A percentile compares a stretch with the other conserved stretches of the same genome.
Evolutionary conservation across 371 early-diverging fungal species (phyloP).

Genomic region (Globomyces sp.): DNA sequence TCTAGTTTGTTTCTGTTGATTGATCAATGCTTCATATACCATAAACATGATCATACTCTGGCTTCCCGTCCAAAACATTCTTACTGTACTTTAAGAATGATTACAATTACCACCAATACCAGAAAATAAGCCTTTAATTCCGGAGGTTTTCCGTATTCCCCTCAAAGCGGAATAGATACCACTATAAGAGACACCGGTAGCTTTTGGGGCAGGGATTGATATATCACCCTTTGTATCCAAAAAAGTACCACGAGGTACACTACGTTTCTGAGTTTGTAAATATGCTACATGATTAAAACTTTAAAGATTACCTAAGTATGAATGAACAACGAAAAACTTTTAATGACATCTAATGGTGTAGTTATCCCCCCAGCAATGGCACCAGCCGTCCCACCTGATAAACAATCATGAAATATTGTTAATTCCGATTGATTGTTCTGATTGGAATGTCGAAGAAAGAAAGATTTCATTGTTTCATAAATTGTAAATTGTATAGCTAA

Average conservation of each 20-base stretch:
- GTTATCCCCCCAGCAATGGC: constrained; percentile 77
- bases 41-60: constrained; percentile 37
- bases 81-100: constrained; percentile 8
- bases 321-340: constrained; percentile 41
- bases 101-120: constrained; percentile 17
- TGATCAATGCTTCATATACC: constrained; percentile 18
- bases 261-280: constrained; percentile 65
- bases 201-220: background rate
- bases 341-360: constrained; percentile 91
- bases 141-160: constrained; percentile 30
- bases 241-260: constrained; percentile 2
- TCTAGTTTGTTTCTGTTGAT: too few species aligned
- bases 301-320: too few species aligned
- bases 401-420: constrained; percentile 49
- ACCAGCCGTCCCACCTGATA: constrained; percentile 89
- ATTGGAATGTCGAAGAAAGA: constrained; percentile 22
- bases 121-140: constrained; percentile 36
- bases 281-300: constrained; percentile 39
- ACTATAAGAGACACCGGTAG: constrained; percentile 19
- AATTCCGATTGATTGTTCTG: constrained; percentile 7
- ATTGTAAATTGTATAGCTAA: constrained; percentile 45
- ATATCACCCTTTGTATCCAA: constrained; percentile 1
- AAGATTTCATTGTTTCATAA: constrained; percentile 68
- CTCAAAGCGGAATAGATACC: constrained; percentile 23
- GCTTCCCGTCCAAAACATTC: constrained; percentile 39